Evolutionary conservation across 305 asterid genomes (phyloP).

Genomic region (Fraxinus baroniana): DNA sequence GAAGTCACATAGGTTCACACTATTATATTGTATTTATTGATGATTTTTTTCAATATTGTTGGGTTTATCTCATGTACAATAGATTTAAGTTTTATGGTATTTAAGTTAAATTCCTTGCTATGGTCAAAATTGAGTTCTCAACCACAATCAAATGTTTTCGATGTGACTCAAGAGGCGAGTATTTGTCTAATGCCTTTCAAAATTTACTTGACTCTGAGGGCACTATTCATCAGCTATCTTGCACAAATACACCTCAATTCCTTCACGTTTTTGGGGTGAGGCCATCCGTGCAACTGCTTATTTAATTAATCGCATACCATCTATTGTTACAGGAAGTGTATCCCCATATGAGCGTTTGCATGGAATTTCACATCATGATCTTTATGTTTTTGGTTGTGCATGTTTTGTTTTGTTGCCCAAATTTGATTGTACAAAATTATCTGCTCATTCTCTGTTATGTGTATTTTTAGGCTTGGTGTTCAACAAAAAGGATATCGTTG

Average conservation of each 20-base stretch:
- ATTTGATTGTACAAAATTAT: background rate
- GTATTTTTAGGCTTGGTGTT: background rate
- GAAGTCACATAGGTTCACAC: background rate
- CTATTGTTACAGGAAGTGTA: background rate
- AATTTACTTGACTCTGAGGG: background rate
- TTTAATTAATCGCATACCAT: background rate
- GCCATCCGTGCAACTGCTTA: background rate
- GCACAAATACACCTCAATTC: background rate
- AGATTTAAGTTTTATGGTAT: background rate
- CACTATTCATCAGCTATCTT: background rate
- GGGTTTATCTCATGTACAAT: background rate
- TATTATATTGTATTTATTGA: background rate
- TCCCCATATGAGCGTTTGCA: background rate
- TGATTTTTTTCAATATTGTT: background rate
- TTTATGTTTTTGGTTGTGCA: background rate
- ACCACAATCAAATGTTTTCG: background rate
- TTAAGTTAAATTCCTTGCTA: background rate
- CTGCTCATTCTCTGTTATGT: background rate
- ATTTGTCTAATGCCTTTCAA: background rate
- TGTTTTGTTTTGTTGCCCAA: background rate
- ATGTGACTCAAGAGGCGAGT: background rate
- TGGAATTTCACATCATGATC: background rate
- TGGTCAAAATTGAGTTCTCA: background rate
- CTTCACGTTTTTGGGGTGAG: background rate
- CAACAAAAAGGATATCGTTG: background rate